A percentile compares a stretch with the other conserved stretches of the same genome.
Evolutionary conservation across 1,139 yeast species (phyloP).

Genomic region (Scheffersomyces segobiensis): DNA sequence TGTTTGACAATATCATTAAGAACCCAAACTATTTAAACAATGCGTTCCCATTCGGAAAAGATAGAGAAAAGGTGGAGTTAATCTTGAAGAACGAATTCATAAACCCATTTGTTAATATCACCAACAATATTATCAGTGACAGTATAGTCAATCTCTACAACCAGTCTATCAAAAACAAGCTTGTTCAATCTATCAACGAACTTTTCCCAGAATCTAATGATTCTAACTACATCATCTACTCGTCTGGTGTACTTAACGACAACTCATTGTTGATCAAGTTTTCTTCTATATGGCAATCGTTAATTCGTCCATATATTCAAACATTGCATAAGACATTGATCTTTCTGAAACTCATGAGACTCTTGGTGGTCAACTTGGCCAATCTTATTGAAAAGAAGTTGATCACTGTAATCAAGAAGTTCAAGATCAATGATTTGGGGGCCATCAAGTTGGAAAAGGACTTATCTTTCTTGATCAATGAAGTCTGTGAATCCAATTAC

Average conservation of each 20-base stretch:
- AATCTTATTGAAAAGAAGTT: slow-evolving; percentile 65
- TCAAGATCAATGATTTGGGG: slow-evolving; percentile 73
- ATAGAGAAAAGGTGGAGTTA: slow-evolving; percentile 41
- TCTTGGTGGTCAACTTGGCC: slow-evolving; percentile 53
- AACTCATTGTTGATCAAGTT: slow-evolving; percentile 43
- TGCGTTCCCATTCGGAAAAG: slow-evolving; percentile 59
- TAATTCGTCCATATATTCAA: slow-evolving; percentile 66
- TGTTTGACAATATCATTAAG: slow-evolving; percentile 39
- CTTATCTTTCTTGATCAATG: slow-evolving; percentile 68
- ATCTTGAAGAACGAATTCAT: slow-evolving; percentile 39
- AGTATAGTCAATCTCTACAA: slow-evolving; percentile 58
- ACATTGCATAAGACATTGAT: slow-evolving; percentile 52
- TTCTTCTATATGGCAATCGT: slow-evolving; percentile 59
- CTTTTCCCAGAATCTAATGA: slow-evolving; percentile 57
- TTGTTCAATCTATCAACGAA: slow-evolving; percentile 50
- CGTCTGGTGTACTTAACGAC: slow-evolving; percentile 32
- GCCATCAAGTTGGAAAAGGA: slow-evolving; percentile 84
- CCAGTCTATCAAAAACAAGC: slow-evolving; percentile 53
- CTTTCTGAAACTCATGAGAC: slow-evolving; percentile 47
- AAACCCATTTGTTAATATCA: slow-evolving; percentile 39
- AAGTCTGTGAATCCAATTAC: slow-evolving; percentile 63
- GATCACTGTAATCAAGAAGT: slow-evolving; percentile 60
- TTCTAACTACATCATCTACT: slow-evolving; percentile 32
- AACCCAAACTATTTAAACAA: slow-evolving; percentile 30
- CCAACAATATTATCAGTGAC: slow-evolving; percentile 52